A percentile compares a stretch with the other conserved stretches of the same genome.
These are phyloP conservation scores for Myxozyma monticola DNA, from an alignment of 805 yeast genomes.

Conservation along the genomic window DNA sequence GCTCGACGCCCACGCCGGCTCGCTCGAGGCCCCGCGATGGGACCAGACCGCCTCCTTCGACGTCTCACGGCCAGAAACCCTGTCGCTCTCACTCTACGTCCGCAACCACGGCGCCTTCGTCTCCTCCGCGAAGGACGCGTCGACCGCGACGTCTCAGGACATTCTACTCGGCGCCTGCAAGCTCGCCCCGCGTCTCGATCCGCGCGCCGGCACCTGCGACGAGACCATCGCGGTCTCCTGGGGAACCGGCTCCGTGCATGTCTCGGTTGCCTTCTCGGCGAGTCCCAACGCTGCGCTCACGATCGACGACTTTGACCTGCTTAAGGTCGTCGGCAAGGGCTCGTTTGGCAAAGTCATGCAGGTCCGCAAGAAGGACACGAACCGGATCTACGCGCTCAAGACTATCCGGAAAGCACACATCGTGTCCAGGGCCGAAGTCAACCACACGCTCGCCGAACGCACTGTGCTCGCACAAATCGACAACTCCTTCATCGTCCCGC, in stretches of 20 bases:
- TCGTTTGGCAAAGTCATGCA: constrained; percentile 99
- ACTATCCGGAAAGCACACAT: constrained; percentile 92
- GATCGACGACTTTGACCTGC: constrained; percentile 87
- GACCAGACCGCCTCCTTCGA: constrained; percentile 90
- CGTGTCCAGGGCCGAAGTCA: constrained; percentile 90
- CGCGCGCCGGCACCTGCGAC: constrained; percentile 35
- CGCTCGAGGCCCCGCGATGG: constrained; percentile 75
- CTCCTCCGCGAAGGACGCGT: constrained; percentile 40
- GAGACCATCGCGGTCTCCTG: constrained; percentile 32
- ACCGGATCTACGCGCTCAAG: constrained; percentile 90
- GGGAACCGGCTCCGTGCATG: constrained; percentile 42
- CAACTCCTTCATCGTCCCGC: constrained; percentile 93
- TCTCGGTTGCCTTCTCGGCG: constrained; percentile 71
- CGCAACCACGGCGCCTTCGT: constrained; percentile 54
- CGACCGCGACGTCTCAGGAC: constrained; percentile 52
- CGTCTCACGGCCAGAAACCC: constrained; percentile 65
- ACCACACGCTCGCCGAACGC: constrained; percentile 94
- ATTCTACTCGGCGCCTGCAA: constrained; percentile 72
- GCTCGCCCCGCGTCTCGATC: constrained; percentile 57
- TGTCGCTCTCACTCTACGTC: constrained; percentile 76
- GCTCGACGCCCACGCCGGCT: constrained; percentile 82
- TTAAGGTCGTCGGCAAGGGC: constrained; percentile 96
- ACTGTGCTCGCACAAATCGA: constrained; percentile 90
- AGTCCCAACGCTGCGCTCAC: constrained; percentile 65
- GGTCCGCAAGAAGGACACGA: constrained; percentile 92